Conservation (phyloP, 768 basidiomycete genomes). For the Thelephora aurantiotincta region DNA sequence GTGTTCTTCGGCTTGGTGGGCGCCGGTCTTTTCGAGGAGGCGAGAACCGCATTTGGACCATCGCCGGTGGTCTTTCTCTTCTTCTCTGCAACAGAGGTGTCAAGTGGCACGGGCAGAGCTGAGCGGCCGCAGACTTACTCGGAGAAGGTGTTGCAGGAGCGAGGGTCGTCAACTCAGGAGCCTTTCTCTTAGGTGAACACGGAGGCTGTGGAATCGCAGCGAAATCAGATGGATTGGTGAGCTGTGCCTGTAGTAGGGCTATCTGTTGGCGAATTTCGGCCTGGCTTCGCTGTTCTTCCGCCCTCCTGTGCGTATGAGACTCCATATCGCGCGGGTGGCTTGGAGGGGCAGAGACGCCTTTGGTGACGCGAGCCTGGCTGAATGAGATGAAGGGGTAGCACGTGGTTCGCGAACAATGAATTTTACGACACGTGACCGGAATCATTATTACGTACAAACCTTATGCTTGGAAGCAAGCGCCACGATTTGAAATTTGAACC, state of each 20-base stretch:
- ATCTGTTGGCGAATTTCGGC: constrained; percentile 42
- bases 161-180: constrained; percentile 21
- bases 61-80: constrained; percentile 23
- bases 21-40: neutral
- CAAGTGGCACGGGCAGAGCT: neutral
- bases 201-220: neutral
- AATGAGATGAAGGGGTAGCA: neutral
- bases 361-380: neutral
- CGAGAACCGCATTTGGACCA: neutral
- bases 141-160: constrained; percentile 56
- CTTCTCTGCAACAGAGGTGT: constrained; percentile 14
- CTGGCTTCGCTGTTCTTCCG: constrained; percentile 27
- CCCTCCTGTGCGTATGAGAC: constrained; percentile 30
- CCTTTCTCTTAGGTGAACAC: constrained; percentile 35
- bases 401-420: neutral
- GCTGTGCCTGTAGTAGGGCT: constrained; percentile 37
- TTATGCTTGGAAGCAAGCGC: neutral
- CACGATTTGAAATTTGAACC: too few species aligned
- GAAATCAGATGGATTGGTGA: constrained; percentile 19
- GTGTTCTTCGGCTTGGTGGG: neutral
- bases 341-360: neutral
- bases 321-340: constrained; percentile 27
- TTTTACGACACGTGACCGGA: neutral
- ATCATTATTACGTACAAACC: neutral
- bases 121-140: constrained; percentile 27